Evolutionary conservation across 352 stramenopile species (phyloP).

Genomic region (Globisporangium splendens): DNA sequence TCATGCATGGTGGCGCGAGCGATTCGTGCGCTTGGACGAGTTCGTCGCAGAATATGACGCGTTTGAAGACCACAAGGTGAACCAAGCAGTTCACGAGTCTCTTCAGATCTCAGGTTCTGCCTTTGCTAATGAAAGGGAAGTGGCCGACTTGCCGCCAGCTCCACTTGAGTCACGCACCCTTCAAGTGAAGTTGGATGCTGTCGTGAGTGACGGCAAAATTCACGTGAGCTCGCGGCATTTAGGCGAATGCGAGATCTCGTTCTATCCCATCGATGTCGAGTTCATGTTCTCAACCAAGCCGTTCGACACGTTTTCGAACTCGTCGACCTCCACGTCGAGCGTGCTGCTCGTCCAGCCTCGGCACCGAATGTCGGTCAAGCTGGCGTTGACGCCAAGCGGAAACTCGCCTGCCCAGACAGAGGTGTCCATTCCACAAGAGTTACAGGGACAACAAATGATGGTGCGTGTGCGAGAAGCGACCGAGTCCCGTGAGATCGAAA

Average conservation of each 20-base stretch:
- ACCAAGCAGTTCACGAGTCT: background rate
- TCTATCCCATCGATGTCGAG: constrained; percentile 67
- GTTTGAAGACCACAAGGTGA: constrained; percentile 19
- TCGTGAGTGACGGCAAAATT: constrained; percentile 22
- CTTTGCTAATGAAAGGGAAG: constrained; percentile 4
- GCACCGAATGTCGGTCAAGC: constrained; percentile 23
- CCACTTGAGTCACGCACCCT: background rate
- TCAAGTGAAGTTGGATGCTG: constrained; percentile 26
- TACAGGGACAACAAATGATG: constrained; percentile 42
- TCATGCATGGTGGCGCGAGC: constrained; percentile 39
- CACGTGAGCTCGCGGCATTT: constrained; percentile 29
- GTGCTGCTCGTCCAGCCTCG: constrained; percentile 47
- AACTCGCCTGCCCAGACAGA: constrained; percentile 12
- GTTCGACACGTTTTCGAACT: constrained; percentile 45
- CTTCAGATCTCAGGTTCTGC: background rate
- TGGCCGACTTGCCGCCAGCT: background rate
- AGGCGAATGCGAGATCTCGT: constrained; percentile 34
- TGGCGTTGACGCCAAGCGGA: constrained; percentile 13
- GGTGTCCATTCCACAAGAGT: constrained; percentile 26
- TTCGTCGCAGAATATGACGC: constrained; percentile 47
- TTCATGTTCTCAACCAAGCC: constrained; percentile 64
- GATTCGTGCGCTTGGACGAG: constrained; percentile 37
- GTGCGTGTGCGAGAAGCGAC: constrained; percentile 32
- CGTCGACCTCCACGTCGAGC: constrained; percentile 29
- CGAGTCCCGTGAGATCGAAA: constrained; percentile 21